Evolutionary conservation across 192 early-diverging fungal genomes (phyloP).

Genomic region (Linnemannia schmuckeri): DNA sequence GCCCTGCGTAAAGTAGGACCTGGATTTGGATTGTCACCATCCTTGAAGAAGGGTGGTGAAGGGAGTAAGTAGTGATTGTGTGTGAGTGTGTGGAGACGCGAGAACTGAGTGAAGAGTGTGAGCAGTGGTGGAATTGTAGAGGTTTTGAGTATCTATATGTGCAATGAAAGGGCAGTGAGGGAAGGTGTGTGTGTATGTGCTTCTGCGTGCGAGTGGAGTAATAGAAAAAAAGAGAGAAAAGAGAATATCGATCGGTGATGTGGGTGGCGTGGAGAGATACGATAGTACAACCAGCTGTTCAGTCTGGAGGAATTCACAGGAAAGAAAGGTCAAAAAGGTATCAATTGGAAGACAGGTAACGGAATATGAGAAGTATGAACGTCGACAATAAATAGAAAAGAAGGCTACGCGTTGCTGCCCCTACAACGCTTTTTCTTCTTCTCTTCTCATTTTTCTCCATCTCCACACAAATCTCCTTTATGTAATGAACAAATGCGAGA

Average conservation of each 20-base stretch:
- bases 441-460: not conserved
- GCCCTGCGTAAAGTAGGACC: slow-evolving; percentile 6
- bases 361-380: not conserved
- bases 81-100: not conserved
- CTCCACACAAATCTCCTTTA: not conserved
- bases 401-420: not conserved
- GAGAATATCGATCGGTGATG: not conserved
- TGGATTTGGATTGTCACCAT: slow-evolving; percentile 15
- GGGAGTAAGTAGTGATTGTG: not conserved
- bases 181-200: not conserved
- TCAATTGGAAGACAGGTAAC: not conserved
- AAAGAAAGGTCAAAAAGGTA: not conserved
- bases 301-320: not conserved
- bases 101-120: not conserved
- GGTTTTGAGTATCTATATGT: not conserved
- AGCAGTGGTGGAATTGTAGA: not conserved
- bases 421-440: no score
- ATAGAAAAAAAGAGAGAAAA: not conserved
- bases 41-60: not conserved
- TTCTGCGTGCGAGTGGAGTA: not conserved
- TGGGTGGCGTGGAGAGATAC: not conserved
- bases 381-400: not conserved
- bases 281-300: not conserved
- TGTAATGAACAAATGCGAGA: not conserved
- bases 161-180: not conserved